Base-by-base conservation (phyloP, 805 yeast genomes). In the Candida golubevii region DNA sequence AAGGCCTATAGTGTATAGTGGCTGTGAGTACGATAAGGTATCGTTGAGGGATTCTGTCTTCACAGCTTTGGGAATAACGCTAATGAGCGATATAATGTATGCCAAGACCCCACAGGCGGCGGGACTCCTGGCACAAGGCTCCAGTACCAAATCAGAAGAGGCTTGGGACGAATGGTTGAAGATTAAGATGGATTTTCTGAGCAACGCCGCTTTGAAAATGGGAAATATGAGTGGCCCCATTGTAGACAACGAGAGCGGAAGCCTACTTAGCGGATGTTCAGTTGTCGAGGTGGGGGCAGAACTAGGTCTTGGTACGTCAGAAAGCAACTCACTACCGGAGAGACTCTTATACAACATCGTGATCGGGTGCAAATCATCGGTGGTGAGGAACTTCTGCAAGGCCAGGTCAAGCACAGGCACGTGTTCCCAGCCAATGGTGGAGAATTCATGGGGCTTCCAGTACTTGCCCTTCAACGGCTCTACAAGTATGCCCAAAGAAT, bases 181-280 rank as follows among this genome's bases (percentile, higher is more conserved):
- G 15, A 60, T 46, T 2, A 86, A 48, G 5, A 86, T 71, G 32
- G 79, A 65, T 46, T 79, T 74, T 14, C 93, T 65, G 30, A 83
- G 56, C 33, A 86, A 61, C 2, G 81, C 75, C 30, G 79, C 69
- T 61, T 81, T 84, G 80, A 83, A 86, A 5, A 83, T 59, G 33
- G 71, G 75, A 56, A 83, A 85, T 2, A 81, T 66, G 39, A 82
- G 63, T 0, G 93, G 90, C 0, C 95, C 90, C 41, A 81, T 63
- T 1, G 60, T 56, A 27, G 74, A 68, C 36, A 84, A 54, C 33
- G 81, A 62, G 10, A 66, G 60, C 1, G 77, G 69, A 14, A 80
- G 60, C n/a, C 55, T 56, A 35, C 66, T 60, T 28, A 74, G 62
- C 13, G 76, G 62, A 63, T 77, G 79, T 55, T 78, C 49, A 7